phyloP scores from a whole-genome alignment of 306 rosid genomes.

The Adenanthera pavonina region DNA sequence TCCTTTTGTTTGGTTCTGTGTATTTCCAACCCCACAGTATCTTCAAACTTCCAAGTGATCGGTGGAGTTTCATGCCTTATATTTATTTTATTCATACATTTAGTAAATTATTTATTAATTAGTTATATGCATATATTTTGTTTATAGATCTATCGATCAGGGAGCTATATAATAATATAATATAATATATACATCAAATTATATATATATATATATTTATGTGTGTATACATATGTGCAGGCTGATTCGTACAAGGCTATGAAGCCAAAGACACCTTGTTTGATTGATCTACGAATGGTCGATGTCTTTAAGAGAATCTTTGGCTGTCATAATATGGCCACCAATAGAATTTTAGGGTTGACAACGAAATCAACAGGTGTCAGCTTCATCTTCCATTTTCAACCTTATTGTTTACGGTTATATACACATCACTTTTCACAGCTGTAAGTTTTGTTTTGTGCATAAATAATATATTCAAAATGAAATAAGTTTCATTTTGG shows the following conservation, averaged over 20 bases:
- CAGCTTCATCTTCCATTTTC: constrained; percentile 53
- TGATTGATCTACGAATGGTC: constrained; percentile 62
- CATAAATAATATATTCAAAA: neutral
- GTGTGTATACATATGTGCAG: neutral
- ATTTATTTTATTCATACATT: neutral
- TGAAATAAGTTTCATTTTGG: no score
- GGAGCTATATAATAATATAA: no score
- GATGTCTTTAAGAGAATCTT: constrained; percentile 63
- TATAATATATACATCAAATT: neutral
- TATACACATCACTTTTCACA: constrained; percentile 26
- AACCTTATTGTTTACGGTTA: constrained; percentile 33
- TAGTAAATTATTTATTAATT: neutral
- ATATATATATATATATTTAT: neutral
- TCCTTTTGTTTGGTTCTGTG: constrained; percentile 21
- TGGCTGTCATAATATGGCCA: constrained; percentile 66
- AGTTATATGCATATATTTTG: no score
- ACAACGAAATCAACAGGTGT: constrained; percentile 54
- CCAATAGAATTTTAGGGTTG: constrained; percentile 62
- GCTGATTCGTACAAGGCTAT: constrained; percentile 1
- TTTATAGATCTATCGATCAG: no score
- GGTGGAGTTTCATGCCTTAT: neutral
- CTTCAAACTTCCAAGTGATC: neutral
- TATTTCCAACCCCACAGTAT: neutral
- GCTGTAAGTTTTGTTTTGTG: constrained; percentile 28
- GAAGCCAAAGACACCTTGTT: constrained; percentile 41